Conservation (phyloP, 2,329 filamentous ascomycete genomes). For the Neoscytalidium dimidiatum region DNA sequence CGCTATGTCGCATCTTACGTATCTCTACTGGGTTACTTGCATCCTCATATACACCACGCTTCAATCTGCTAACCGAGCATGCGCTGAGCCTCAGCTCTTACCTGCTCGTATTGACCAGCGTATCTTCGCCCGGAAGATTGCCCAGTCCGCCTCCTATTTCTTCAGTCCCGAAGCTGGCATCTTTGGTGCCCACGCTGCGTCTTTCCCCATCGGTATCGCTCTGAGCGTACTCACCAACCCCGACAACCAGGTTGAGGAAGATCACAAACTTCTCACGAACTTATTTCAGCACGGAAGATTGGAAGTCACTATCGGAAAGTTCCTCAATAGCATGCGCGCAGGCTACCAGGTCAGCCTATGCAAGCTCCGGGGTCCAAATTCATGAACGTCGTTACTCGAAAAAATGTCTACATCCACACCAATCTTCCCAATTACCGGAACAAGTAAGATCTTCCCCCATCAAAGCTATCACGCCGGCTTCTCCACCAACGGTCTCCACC, state of each 20-base stretch:
- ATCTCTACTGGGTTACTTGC: slow-evolving; percentile 30
- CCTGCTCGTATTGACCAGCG: slow-evolving; percentile 27
- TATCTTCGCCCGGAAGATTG: slow-evolving; percentile 29
- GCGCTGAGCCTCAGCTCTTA: slow-evolving; percentile 8
- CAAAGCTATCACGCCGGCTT: neutral
- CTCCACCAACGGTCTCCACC: neutral
- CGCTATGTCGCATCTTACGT: slow-evolving; percentile 25
- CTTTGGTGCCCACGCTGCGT: slow-evolving; percentile 25
- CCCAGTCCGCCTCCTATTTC: slow-evolving; percentile 28
- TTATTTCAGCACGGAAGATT: neutral
- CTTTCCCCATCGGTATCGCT: slow-evolving; percentile 23
- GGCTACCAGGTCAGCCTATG: neutral
- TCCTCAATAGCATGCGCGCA: neutral
- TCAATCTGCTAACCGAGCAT: slow-evolving; percentile 13
- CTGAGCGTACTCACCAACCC: neutral
- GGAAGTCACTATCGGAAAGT: neutral
- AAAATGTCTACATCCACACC: neutral
- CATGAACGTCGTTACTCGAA: neutral
- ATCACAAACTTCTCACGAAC: neutral
- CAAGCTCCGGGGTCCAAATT: neutral
- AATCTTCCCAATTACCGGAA: neutral
- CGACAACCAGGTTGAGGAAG: neutral
- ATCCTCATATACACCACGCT: slow-evolving; percentile 27
- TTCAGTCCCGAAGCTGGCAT: slow-evolving; percentile 27
- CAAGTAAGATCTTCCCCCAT: no score